Evolutionary conservation across 148 eudicot species (phyloP).

Genomic region (Camellia japonica): DNA sequence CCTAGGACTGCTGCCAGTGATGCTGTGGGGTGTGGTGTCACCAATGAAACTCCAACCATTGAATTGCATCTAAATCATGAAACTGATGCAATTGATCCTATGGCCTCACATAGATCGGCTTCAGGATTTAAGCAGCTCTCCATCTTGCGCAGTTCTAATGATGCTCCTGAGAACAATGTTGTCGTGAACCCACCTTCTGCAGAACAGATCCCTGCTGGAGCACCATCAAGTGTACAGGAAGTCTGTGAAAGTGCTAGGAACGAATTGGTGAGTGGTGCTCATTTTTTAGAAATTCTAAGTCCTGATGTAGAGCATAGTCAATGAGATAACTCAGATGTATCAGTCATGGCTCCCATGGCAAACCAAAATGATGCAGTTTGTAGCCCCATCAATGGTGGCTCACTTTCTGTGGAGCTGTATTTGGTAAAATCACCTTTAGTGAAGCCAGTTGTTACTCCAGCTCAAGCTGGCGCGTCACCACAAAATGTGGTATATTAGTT

Average conservation of each 20-base stretch:
- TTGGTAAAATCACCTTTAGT: neutral
- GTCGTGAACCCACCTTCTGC: neutral
- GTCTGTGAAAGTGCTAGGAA: conserved; percentile 3
- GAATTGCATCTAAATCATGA: conserved; percentile 2
- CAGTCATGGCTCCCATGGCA: conserved; percentile 9
- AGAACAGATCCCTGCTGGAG: conserved; percentile 5
- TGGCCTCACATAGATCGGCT: neutral
- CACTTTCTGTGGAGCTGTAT: neutral
- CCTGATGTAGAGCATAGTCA: conserved; percentile 16
- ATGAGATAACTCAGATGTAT: neutral
- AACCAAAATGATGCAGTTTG: conserved; percentile 5
- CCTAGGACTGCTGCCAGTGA: conserved; percentile 11
- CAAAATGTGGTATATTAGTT: conserved; percentile 24
- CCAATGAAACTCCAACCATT: neutral
- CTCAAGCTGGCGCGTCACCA: conserved; percentile 13
- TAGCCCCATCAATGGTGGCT: conserved; percentile 4
- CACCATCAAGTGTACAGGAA: conserved; percentile 1
- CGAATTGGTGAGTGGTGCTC: conserved; percentile 7
- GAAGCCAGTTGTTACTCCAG: conserved; percentile 11
- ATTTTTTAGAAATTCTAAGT: neutral
- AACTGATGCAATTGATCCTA: conserved; percentile 6
- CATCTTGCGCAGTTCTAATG: neutral
- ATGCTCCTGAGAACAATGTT: conserved; percentile 1
- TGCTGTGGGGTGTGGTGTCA: conserved; percentile 13
- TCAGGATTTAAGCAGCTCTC: conserved; percentile 7